Evolutionary conservation across 2,329 filamentous ascomycete species (phyloP), one percentile per base, ranked within the genome.

Genomic region (Scedosporium aurantiacum): DNA sequence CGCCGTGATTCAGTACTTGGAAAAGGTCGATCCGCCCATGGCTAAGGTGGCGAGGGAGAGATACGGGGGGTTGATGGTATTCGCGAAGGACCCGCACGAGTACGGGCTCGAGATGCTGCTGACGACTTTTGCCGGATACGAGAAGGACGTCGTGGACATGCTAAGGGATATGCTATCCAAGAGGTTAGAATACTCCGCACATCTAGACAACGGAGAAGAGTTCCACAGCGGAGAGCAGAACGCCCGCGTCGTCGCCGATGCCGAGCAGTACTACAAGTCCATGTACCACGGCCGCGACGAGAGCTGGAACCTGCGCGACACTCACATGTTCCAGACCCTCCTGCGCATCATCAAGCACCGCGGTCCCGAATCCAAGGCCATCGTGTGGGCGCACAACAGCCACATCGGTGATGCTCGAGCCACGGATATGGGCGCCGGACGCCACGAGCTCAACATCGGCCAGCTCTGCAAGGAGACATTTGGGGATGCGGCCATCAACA

Each of bases 351-450:
- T 81, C 21, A 70, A 76, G 60, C 70, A 73, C 60, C 74, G 74
- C 40, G 70, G 71, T 1, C 59, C 68, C 1, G 68, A 70, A 1
- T 69, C 69, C 10, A 81, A 80, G 63, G 78, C 76, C 0, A 73
- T 82, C 4, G 75, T 82, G 10, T 83, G 79, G 58, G 79, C 79
- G 14, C 79, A 82, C 65, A 82, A 81, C 64, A 80, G 76, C 50
- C 79, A 82, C 62, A 68, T 80, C 10, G 79, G 79, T n/a, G 79
- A 82, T 64, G 79, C 79, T n/a, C 72, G 79, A 16, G 76, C 73
- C 40, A 81, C 78, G 5, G 75, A 74, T 61, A 80, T 80, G 78
- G 75, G 78, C 8, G 69, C 66, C 40, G 66, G 70, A 2, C 71
- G 74, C 14, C 73, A 74, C 6, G 79, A 82, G 66, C 66, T 80